phyloP scores from a whole-genome alignment of 1,139 yeast species.

The Maudiozyma humilis region DNA sequence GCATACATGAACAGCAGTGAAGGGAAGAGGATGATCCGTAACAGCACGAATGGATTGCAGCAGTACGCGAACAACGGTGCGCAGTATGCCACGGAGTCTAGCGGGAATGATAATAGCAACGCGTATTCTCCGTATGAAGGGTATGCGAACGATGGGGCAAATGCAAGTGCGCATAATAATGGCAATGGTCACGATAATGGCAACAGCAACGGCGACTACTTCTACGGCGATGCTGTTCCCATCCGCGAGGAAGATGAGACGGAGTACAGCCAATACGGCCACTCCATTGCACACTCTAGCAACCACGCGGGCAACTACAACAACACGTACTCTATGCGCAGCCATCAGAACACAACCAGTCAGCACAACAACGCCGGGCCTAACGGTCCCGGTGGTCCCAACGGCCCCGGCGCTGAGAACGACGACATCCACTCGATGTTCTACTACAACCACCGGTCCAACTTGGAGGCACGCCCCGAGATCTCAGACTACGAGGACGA shows the following conservation, averaged over 20 bases:
- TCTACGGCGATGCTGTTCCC: slow-evolving; percentile 6
- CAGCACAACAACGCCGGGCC: slow-evolving; percentile 1
- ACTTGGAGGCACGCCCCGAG: slow-evolving; percentile 26
- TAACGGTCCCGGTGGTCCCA: no score
- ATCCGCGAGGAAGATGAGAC: slow-evolving; percentile 12
- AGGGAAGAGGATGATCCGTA: slow-evolving; percentile 6
- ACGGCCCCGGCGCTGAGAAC: no score
- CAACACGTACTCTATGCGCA: not conserved
- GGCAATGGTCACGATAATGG: not conserved
- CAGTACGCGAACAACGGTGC: not conserved
- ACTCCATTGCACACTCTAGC: not conserved
- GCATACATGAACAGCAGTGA: slow-evolving; percentile 5
- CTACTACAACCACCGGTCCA: slow-evolving; percentile 26
- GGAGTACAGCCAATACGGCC: slow-evolving; percentile 1
- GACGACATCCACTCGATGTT: slow-evolving; percentile 29
- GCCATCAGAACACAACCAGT: not conserved
- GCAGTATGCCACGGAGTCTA: not conserved
- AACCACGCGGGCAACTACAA: not conserved
- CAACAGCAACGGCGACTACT: slow-evolving; percentile 1
- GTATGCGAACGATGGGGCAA: not conserved
- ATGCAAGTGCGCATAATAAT: not conserved
- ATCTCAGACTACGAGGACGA: slow-evolving; percentile 29
- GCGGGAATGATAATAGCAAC: not conserved
- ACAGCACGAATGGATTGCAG: not conserved
- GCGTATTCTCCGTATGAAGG: not conserved